Conservation (phyloP, 352 stramenopile genomes). For the Globisporangium apiculatum region DNA sequence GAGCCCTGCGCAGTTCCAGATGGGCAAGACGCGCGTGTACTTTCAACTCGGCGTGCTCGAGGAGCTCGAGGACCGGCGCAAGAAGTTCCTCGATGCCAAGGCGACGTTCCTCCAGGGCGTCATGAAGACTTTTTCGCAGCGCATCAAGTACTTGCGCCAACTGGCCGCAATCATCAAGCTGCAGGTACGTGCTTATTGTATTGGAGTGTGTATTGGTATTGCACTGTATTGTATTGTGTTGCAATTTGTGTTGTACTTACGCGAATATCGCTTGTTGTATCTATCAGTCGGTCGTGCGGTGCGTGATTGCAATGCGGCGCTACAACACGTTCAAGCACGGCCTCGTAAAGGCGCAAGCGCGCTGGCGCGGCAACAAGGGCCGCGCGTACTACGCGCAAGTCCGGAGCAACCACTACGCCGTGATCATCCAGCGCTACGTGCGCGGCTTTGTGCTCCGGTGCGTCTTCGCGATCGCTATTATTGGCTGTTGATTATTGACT, state of each 20-base stretch:
- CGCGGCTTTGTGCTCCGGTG: conserved; percentile 58
- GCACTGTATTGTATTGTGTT: too few species aligned
- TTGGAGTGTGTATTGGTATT: not conserved
- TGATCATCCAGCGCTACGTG: conserved; percentile 81
- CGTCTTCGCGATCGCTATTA: too few species aligned
- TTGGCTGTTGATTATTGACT: not conserved
- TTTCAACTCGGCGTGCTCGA: conserved; percentile 81
- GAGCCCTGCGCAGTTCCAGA: conserved; percentile 76
- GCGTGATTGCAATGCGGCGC: conserved; percentile 73
- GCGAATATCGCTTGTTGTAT: conserved; percentile 1
- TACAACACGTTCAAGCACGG: conserved; percentile 81
- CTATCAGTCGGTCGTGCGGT: conserved; percentile 62
- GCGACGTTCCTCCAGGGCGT: conserved; percentile 69
- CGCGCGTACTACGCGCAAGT: conserved; percentile 61
- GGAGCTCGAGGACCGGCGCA: conserved; percentile 78
- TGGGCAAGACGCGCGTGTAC: conserved; percentile 85
- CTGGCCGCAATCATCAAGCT: conserved; percentile 77
- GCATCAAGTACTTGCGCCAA: conserved; percentile 72
- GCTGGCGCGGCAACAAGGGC: conserved; percentile 60
- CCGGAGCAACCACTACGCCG: conserved; percentile 74
- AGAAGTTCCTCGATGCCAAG: conserved; percentile 82
- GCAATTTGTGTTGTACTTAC: not conserved
- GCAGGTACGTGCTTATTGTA: conserved; percentile 22
- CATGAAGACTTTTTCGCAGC: conserved; percentile 70
- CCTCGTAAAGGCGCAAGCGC: conserved; percentile 53